Conservation (phyloP, 768 basidiomycete species). For the Phallus indusiatus region DNA sequence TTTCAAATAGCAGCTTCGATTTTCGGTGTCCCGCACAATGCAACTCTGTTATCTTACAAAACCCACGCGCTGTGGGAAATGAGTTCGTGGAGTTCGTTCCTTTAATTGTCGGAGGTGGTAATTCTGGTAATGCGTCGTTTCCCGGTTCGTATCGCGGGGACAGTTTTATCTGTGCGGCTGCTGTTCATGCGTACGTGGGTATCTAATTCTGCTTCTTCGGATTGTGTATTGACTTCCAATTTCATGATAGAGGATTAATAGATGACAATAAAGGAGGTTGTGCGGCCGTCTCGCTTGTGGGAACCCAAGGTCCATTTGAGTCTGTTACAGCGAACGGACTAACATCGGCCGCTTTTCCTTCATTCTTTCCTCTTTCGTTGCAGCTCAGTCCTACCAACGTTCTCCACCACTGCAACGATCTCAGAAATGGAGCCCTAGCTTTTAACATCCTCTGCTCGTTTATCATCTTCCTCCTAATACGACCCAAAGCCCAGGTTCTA, state of each 20-base stretch:
- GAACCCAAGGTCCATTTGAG: constrained; percentile 62
- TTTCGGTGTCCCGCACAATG: constrained; percentile 80
- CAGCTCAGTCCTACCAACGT: constrained; percentile 39
- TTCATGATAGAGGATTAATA: constrained; percentile 48
- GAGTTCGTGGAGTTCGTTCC: constrained; percentile 58
- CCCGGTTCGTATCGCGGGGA: constrained; percentile 70
- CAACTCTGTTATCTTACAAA: constrained; percentile 51
- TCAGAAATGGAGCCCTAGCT: constrained; percentile 58
- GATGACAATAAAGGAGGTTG: constrained; percentile 67
- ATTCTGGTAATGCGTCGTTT: constrained; percentile 28
- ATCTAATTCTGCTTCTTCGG: neutral
- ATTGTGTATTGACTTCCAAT: neutral
- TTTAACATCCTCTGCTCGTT: constrained; percentile 64
- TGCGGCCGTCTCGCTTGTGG: constrained; percentile 55
- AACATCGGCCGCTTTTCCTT: constrained; percentile 62
- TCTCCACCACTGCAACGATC: constrained; percentile 59
- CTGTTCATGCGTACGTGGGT: constrained; percentile 60
- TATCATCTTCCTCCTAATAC: constrained; percentile 60
- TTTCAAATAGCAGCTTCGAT: constrained; percentile 49
- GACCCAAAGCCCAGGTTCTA: constrained; percentile 56
- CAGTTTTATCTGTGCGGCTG: constrained; percentile 77
- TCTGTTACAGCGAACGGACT: constrained; percentile 53
- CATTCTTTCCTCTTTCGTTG: constrained; percentile 65
- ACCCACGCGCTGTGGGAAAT: constrained; percentile 64
- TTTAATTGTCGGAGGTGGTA: constrained; percentile 80